Evolutionary conservation across 768 basidiomycete genomes (phyloP), one percentile per base, ranked within the genome.

Genomic region (Boletus bicolor): DNA sequence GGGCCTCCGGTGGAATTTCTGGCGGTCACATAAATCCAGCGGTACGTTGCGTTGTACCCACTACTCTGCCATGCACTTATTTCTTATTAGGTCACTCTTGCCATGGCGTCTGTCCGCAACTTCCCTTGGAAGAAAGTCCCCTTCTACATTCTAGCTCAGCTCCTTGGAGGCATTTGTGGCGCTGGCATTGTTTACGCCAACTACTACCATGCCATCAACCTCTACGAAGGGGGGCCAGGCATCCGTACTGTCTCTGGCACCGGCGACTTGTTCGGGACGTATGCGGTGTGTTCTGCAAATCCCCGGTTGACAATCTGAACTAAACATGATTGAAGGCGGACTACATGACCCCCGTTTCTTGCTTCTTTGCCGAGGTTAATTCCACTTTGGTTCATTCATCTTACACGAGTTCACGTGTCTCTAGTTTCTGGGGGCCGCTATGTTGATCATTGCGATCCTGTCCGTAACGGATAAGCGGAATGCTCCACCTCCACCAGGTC

Each of bases 61-160:
- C 19, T 51, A 19, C 38, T 1, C 7, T 35, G n/a, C 7, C 30
- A 7, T 34, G 10, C 19, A 17, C 51, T 63, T n/a, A 66, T 28
- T 36, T 28, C 39, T n/a, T 9, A 5, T 32, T 24, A 86, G 85
- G 77, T 91, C 26, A 93, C 91, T 17, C 70, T 93, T 48, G 78
- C 83, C 14, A 64, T 91, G 44, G 87, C 87, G 5, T 75, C 81
- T 3, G 83, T 84, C 68, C 82, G 90, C 58, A 79, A 77, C 44
- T 91, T 93, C 70, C 88, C 91, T 0, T 87, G 87, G 86, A 79
- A 77, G 60, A 92, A 92, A 67, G 91, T 91, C 0, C 91, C 91
- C 0, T 77, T 62, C 21, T 91, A 84, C 66, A 79, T 87, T 44
- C 64, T 82, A 47, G 79, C 84, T 0, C 87, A 89, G 66, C 54